Conservation (phyloP, 306 rosid species). For the Benincasa hispida region DNA sequence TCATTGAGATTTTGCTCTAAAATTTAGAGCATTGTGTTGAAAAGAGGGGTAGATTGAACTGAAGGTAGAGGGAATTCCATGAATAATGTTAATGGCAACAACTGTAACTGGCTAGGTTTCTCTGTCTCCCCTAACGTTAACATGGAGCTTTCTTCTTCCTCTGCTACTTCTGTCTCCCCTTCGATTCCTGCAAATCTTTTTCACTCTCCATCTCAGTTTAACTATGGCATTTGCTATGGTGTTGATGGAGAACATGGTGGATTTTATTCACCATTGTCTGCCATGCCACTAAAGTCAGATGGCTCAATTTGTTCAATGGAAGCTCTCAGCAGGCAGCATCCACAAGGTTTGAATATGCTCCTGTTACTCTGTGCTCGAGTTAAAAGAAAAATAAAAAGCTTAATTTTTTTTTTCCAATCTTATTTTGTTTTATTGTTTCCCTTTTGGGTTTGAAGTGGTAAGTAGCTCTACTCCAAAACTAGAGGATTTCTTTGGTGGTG, state of each 20-base stretch:
- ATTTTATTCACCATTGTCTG: slow-evolving; percentile 41
- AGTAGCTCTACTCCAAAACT: slow-evolving; percentile 59
- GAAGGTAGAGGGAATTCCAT: slow-evolving; percentile 40
- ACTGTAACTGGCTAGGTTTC: slow-evolving; percentile 46
- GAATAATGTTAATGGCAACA: slow-evolving; percentile 33
- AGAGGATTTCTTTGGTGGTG: slow-evolving; percentile 73
- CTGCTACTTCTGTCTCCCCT: slow-evolving; percentile 11
- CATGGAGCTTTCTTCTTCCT: slow-evolving; percentile 29
- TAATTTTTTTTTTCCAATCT: background rate
- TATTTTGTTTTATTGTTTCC: background rate
- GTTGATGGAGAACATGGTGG: slow-evolving; percentile 40
- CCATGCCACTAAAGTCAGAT: slow-evolving; percentile 78
- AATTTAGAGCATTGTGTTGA: slow-evolving; percentile 7
- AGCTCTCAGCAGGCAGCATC: slow-evolving; percentile 41
- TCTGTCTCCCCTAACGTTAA: slow-evolving; percentile 62
- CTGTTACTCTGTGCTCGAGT: background rate
- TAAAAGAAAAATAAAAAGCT: background rate
- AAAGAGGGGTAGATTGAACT: slow-evolving; percentile 1
- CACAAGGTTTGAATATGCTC: slow-evolving; percentile 42
- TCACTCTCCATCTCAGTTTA: slow-evolving; percentile 28
- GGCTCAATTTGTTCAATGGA: slow-evolving; percentile 65
- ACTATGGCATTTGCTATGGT: slow-evolving; percentile 50
- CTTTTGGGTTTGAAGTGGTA: slow-evolving; percentile 32
- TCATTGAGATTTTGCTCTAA: slow-evolving; percentile 39
- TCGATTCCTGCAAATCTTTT: slow-evolving; percentile 29